phyloP scores from a whole-genome alignment of 306 rosid species.

The Prosopis cineraria region DNA sequence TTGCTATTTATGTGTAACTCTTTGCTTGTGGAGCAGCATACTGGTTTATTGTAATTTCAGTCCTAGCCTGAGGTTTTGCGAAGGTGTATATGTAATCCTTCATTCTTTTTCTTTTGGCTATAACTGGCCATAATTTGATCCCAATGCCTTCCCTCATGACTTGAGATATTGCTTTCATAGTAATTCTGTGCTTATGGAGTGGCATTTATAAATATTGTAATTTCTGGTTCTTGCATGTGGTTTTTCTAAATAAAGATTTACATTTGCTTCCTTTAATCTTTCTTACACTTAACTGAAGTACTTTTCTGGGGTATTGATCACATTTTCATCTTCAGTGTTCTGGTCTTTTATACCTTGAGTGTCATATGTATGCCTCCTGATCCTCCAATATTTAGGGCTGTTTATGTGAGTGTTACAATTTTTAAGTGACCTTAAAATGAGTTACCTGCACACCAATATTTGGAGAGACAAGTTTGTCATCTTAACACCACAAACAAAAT shows the following conservation, averaged over 20 bases:
- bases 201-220: background rate
- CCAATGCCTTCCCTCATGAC: background rate
- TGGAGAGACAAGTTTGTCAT: slow-evolving; percentile 10
- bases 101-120: background rate
- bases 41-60: slow-evolving; percentile 3
- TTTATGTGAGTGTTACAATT: background rate
- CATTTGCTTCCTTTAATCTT: background rate
- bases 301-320: slow-evolving; percentile 3
- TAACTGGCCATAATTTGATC: slow-evolving; percentile 19
- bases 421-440: background rate
- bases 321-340: background rate
- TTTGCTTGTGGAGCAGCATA: slow-evolving; percentile 15
- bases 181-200: slow-evolving; percentile 10
- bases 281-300: background rate
- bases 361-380: background rate
- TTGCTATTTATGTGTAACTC: background rate
- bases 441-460: background rate
- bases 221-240: slow-evolving; percentile 16
- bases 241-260: background rate
- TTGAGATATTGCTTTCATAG: background rate
- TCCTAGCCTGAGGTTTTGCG: background rate
- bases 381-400: background rate
- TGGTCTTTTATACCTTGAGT: background rate
- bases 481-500: background rate
- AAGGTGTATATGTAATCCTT: background rate